A percentile compares a stretch with the other conserved stretches of the same genome.
These are phyloP conservation scores for Aspergillus wentii DNA, from an alignment of 495 filamentous ascomycete genomes.

Conservation along the genomic window DNA sequence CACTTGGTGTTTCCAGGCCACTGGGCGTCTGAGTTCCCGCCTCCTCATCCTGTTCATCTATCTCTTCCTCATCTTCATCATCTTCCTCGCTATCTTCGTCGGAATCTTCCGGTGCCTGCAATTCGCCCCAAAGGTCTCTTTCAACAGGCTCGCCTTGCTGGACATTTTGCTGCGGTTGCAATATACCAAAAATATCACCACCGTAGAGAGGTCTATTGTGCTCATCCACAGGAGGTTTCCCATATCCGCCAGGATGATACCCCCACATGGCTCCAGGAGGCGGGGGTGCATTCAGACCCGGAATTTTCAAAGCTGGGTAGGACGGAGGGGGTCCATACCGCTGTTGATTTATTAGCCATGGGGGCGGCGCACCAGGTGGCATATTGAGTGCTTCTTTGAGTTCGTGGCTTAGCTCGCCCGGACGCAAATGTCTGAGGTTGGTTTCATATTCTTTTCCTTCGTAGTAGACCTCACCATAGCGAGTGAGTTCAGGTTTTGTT, in stretches of 20 bases:
- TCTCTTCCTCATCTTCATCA: conserved; percentile 63
- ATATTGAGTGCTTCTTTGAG: conserved; percentile 92
- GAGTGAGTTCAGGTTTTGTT: conserved; percentile 88
- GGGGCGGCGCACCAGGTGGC: conserved; percentile 86
- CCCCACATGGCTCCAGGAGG: conserved; percentile 95
- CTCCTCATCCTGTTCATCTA: conserved; percentile 58
- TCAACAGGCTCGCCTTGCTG: conserved; percentile 78
- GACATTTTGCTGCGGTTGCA: conserved; percentile 57
- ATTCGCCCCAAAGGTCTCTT: conserved; percentile 85
- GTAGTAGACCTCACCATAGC: conserved; percentile 97
- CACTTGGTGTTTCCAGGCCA: conserved; percentile 77
- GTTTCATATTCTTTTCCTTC: conserved; percentile 98
- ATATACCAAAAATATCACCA: conserved; percentile 87
- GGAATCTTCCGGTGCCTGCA: conserved; percentile 78
- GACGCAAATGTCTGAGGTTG: conserved; percentile 81
- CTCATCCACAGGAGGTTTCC: conserved; percentile 92
- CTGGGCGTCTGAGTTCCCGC: conserved; percentile 67
- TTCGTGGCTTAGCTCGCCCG: conserved; percentile 85
- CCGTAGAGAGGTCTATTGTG: conserved; percentile 86
- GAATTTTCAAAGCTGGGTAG: conserved; percentile 88
- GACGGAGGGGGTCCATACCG: conserved; percentile 88
- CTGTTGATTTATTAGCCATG: conserved; percentile 97
- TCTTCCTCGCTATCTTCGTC: conserved; percentile 72
- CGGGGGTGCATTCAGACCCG: conserved; percentile 90
- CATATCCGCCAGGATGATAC: conserved; percentile 91